phyloP scores from a whole-genome alignment of 78 protist species.

The Emiliania huxleyi region DNA sequence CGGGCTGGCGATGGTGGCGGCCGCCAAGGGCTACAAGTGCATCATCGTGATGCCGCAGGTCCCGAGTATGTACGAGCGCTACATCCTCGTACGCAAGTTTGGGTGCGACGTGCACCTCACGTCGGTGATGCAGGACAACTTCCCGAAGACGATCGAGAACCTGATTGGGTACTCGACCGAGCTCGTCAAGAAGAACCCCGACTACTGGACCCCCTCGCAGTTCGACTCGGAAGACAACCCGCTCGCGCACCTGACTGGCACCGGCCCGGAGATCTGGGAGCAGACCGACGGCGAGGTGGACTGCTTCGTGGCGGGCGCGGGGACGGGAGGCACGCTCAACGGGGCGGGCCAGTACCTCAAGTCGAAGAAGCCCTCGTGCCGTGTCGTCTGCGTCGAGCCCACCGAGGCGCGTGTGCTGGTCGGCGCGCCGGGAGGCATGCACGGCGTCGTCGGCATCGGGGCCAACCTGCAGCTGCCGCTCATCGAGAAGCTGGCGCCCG shows the following conservation, averaged over 20 bases:
- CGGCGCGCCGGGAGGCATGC: not conserved
- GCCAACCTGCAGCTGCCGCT: not conserved
- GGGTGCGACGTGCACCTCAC: conserved; percentile 47
- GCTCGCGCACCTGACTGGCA: not conserved
- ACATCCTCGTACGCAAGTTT: not conserved
- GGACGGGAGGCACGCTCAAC: conserved; percentile 55
- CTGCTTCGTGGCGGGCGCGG: conserved; percentile 42
- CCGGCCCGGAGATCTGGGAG: conserved; percentile 44
- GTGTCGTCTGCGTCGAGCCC: conserved; percentile 37
- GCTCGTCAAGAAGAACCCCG: not conserved
- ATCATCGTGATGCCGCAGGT: conserved; percentile 57
- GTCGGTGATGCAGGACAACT: not conserved
- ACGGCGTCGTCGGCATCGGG: not conserved
- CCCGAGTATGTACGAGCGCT: conserved; percentile 34
- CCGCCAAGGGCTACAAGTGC: conserved; percentile 27
- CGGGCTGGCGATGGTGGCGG: conserved; percentile 48
- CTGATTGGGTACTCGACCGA: not conserved
- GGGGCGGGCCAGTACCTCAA: conserved; percentile 51
- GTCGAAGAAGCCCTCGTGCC: conserved; percentile 19
- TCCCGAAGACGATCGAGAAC: conserved; percentile 51
- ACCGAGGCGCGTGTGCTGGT: not conserved
- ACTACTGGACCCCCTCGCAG: not conserved
- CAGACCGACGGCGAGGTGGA: conserved; percentile 30
- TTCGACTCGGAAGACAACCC: conserved; percentile 16
- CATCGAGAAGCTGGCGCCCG: not conserved